Base-by-base conservation (phyloP, 179 eudicot species). In the Silene vulgaris region DNA sequence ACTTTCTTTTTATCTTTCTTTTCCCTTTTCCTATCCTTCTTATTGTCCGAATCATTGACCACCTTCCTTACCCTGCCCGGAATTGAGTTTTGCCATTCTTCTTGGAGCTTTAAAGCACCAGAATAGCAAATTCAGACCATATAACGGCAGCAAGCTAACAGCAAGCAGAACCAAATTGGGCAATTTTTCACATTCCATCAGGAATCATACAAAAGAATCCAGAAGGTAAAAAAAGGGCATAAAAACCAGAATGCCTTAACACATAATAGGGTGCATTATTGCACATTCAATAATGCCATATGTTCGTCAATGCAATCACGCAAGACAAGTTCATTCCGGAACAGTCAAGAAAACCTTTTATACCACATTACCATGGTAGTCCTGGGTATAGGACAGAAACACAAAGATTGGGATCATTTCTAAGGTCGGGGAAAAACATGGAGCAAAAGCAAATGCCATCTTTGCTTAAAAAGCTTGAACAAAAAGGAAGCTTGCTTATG, bases 51-150 rank as follows among this genome's bases (percentile, higher is more conserved):
- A 29, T 75, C 52, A 52, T 75, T 80, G 62, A 13, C 61, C 40
- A 54, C 70, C 60, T 79, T 52, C 19, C 78, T 65, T 37, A 70
- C 78, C 54, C 65, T 70, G 63, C 75, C 80, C 20, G 81, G 65
- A 52, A 76, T 76, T 64, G 85, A 72, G 82, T 82, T 83, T 78
- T 85, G 83, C 61, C 43, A 84, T 74, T 82, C 90, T 70, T 71
- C 85, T 84, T 86, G 96, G 96, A 89, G 96, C 93, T 88, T 90
- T 86, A 86, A 43, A 85, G 96, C 91, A 88, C 95, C 95, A 88
- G 77, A 84, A 80, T 60, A 82, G 83, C 68, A 83, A 80, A 67
- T 89, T 91, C 77, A 90, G 93, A 81, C 79, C 73, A 77, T 71
- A 61, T n/a, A 77, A 71, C 54, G 77, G 78, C 48, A 78, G 57